Conservation (phyloP, 2,329 filamentous ascomycete genomes). For the Diplocarpon rosae region DNA sequence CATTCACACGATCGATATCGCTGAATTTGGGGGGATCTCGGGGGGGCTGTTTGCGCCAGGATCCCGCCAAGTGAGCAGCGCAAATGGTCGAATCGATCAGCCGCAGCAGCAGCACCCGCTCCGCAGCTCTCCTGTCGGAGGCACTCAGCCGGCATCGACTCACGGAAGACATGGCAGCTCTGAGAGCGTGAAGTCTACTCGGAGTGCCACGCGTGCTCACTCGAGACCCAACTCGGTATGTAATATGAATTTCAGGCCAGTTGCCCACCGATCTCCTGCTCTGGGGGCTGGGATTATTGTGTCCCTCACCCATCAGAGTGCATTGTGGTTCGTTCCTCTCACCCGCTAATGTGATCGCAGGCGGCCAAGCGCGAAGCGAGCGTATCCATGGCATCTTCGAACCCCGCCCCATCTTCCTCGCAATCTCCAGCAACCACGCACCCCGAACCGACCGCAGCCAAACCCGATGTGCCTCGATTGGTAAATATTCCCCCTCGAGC, state of each 20-base stretch:
- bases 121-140: conserved; percentile 25
- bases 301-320: conserved; percentile 24
- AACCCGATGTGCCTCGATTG: conserved; percentile 42
- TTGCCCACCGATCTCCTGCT: conserved; percentile 13
- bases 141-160: conserved; percentile 19
- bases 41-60: conserved; percentile 19
- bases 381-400: conserved; percentile 29
- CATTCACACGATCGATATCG: conserved; percentile 53
- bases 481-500: conserved; percentile 50
- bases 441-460: conserved; percentile 35
- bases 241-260: neutral
- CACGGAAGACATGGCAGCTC: conserved; percentile 42
- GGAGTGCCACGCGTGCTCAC: conserved; percentile 42
- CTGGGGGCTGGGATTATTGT: conserved; percentile 20
- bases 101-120: conserved; percentile 24
- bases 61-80: conserved; percentile 22
- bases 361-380: conserved; percentile 47
- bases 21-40: conserved; percentile 12
- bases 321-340: conserved; percentile 18
- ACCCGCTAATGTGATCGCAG: conserved; percentile 39
- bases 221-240: conserved; percentile 59
- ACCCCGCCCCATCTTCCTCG: conserved; percentile 36
- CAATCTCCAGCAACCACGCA: conserved; percentile 17
- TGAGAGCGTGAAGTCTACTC: conserved; percentile 51
- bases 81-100: conserved; percentile 24